Base-by-base conservation (phyloP, 192 early-diverging fungal genomes). In the Backusella tarrabulga region DNA sequence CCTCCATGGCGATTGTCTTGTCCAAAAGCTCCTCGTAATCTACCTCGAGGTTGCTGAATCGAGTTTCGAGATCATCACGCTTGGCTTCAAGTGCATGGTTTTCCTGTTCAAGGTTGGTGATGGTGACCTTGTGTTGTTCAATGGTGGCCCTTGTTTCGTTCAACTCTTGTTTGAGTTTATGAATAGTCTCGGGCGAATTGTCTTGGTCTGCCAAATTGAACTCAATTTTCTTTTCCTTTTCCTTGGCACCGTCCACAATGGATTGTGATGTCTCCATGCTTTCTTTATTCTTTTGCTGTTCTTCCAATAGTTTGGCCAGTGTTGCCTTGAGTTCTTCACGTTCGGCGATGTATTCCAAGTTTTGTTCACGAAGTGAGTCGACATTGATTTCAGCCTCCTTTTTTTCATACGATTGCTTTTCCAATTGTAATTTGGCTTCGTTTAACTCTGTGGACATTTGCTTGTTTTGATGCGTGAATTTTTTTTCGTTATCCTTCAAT, bases 351-450 rank as follows among this genome's bases (percentile, higher is more conserved):
- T 95, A 85, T 73, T 98, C 97, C 42, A 79, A 73, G 77, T 97
- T 95, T 34, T 88, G 90, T 78, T 98, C 96, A 56, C 92, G 93
- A 40, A 97, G 82, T 81, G 90, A 91, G 46, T 99, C 97, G 15
- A 98, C 85, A 26, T 88, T 95, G 70, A 99, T 96, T 73, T 89
- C 83, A 35, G 88, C 89, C 77, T 99, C 98, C 82, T 96, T 94
- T 81, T 91, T 90, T 40, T 94, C 94, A 83, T 96, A 97, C 19
- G 86, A 87, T 12, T 94, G 83, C 80, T 97, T 97, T 79, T 98
- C 95, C 19, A 98, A 82, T 81, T 95, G 91, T 34, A 97, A 81
- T 74, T 91, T 91, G 52, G 96, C 83, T 36, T 96, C 93, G 41
- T 83, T 90, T 17, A 95, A 73, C 56, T 94, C 90, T 14, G 85